A percentile compares a stretch with the other conserved stretches of the same genome.
These are phyloP conservation scores for Litchi chinensis DNA, from an alignment of 345 rosid species.

Conservation along the genomic window DNA sequence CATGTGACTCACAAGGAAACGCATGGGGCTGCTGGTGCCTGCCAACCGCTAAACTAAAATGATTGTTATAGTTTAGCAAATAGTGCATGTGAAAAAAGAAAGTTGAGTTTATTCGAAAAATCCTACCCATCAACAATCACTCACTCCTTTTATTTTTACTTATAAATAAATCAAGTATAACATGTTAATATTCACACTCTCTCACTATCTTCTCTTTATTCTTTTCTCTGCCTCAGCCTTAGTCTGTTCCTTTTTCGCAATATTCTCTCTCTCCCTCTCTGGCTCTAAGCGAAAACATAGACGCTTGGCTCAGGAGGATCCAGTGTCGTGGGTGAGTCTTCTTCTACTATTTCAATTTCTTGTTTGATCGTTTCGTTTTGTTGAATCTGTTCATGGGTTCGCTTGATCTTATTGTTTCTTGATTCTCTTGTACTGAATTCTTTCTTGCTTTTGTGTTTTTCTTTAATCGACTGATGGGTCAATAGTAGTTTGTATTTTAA, in stretches of 20 bases:
- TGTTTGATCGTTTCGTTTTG: constrained; percentile 30
- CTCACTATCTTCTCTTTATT: neutral
- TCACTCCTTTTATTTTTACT: too few relatives aligned
- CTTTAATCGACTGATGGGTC: constrained; percentile 7
- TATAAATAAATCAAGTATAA: constrained; percentile 9
- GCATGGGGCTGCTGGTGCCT: too few relatives aligned
- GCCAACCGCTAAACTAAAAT: too few relatives aligned
- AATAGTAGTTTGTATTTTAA: neutral
- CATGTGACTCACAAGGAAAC: too few relatives aligned
- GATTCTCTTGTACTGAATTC: neutral
- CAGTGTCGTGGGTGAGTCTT: constrained; percentile 70
- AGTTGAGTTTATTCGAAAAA: too few relatives aligned
- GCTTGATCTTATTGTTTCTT: constrained; percentile 8
- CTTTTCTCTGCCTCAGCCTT: constrained; percentile 18
- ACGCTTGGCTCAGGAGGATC: constrained; percentile 93
- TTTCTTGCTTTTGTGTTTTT: neutral
- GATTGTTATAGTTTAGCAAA: too few relatives aligned
- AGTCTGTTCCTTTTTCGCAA: constrained; percentile 20
- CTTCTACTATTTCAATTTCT: neutral
- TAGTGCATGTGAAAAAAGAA: too few relatives aligned
- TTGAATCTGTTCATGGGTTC: constrained; percentile 7
- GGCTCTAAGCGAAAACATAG: constrained; percentile 20
- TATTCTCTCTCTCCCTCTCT: constrained; percentile 24
- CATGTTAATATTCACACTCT: neutral
- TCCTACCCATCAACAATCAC: too few relatives aligned